Evolutionary conservation across 2,329 filamentous ascomycete genomes (phyloP), one percentile per base, ranked within the genome.

Genomic region (Pseudomassariella vexata): DNA sequence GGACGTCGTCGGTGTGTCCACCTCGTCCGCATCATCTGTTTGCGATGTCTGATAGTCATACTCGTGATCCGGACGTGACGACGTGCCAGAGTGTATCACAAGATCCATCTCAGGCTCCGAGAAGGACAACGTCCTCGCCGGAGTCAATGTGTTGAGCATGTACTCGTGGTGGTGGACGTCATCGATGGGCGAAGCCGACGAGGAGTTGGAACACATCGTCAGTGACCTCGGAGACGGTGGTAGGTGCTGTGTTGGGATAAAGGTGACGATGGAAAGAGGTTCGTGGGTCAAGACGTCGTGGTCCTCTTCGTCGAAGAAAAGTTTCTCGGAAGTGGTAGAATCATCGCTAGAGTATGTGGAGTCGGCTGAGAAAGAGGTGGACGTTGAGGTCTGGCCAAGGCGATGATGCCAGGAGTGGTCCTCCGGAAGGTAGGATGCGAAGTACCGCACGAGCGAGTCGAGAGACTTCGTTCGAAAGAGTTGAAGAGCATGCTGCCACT

Each of bases 401-500:
- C 17, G 16, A 2, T 39, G 52, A 34, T 66, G 57, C 54, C 63
- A 68, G 3, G 62, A 50, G 37, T 71, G 68, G 38, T 66, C 59
- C 9, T 65, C 55, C 17, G 73, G 72, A 6, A 78, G 65, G 41
- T 77, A 77, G 28, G 70, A 76, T 14, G 70, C 61, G 51, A 76
- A 78, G 48, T 73, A 76, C 41, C 72, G 63, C 39, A 78, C 69
- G 38, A 78, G 68, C 12, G 73, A 76, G 51, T 78, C 73, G 35
- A 76, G 66, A 3, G 71, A 76, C 45, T 62, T 68, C 8, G 72
- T 73, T 10, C 73, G 68, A 48, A 78, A 77, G 34, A 77, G 66
- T 48, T 77, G 73, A 18, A 76, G 49, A 17, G 73, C 73, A 42
- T 68, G 57, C 42, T 72, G 64, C 73, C 73, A 78, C 56, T 76